A percentile compares a stretch with the other conserved stretches of the same genome.
Evolutionary conservation across 345 rosid species (phyloP).

Genomic region (Nephelium lappaceum): DNA sequence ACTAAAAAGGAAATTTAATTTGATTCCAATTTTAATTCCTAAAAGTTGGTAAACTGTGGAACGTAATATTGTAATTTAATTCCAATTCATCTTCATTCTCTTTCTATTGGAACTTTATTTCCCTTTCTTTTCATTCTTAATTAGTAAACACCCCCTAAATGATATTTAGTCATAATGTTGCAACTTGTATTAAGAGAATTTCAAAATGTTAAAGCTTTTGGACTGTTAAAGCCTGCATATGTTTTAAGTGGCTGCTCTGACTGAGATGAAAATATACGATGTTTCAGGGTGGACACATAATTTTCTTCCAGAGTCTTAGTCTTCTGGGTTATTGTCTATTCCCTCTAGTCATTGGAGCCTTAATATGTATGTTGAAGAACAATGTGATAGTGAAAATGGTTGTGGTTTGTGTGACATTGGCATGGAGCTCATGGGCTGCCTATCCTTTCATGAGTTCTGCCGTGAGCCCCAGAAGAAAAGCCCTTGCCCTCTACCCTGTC

Average conservation of each 20-base stretch:
- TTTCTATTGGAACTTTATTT: too few species aligned
- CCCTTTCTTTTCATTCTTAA: too few species aligned
- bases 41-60: too few species aligned
- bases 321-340: constrained; percentile 87
- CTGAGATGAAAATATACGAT: background rate
- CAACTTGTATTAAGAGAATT: background rate
- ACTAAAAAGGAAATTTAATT: too few species aligned
- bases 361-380: constrained; percentile 81
- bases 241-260: background rate
- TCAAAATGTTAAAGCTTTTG: too few species aligned
- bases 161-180: background rate
- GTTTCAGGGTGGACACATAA: constrained; percentile 86
- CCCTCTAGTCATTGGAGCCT: constrained; percentile 76
- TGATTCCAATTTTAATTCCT: too few species aligned
- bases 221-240: too few species aligned
- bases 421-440: constrained; percentile 98
- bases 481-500: constrained; percentile 89
- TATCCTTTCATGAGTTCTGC: constrained; percentile 97
- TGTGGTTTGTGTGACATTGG: constrained; percentile 71
- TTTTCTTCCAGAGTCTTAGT: constrained; percentile 85
- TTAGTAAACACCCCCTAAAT: too few species aligned
- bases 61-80: too few species aligned
- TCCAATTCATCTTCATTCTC: too few species aligned
- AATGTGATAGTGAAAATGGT: constrained; percentile 67
- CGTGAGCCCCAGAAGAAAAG: constrained; percentile 81